These are phyloP conservation scores for Curvularia spicifera DNA, from an alignment of 2,329 filamentous ascomycete genomes.

Conservation along the genomic window DNA sequence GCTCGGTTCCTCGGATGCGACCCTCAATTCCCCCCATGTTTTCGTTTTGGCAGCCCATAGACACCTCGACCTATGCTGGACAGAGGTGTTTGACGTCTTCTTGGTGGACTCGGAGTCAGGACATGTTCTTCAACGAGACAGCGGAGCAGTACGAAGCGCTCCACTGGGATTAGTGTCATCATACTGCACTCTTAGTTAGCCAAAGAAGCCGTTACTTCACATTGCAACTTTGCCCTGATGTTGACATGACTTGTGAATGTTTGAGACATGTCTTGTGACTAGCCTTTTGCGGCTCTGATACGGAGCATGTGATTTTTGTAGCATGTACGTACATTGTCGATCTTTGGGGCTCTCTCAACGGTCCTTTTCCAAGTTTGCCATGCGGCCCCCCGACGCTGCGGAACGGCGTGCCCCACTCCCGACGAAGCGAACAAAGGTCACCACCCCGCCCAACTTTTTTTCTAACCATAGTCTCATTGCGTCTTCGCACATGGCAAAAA, in stretches of 20 bases:
- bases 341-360: conserved; percentile 8
- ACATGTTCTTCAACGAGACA: conserved; percentile 23
- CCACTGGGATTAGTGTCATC: conserved; percentile 27
- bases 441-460: conserved; percentile 19
- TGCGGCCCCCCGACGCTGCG: conserved; percentile 12
- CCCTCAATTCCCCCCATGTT: conserved; percentile 43
- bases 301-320: neutral
- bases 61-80: conserved; percentile 33
- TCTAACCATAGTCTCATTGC: conserved; percentile 7
- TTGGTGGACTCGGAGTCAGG: conserved; percentile 32
- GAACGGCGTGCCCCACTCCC: conserved; percentile 21
- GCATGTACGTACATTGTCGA: conserved; percentile 4
- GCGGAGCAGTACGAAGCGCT: conserved; percentile 30
- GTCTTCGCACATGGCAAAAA: conserved; percentile 8
- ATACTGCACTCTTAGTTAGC: conserved; percentile 43
- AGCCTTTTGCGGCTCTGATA: neutral
- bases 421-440: conserved; percentile 9
- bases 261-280: neutral
- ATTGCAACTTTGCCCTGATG: neutral
- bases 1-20: conserved; percentile 43
- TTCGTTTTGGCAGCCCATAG: conserved; percentile 41
- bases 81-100: conserved; percentile 32
- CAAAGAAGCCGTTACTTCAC: conserved; percentile 40
- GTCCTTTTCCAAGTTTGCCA: conserved; percentile 22
- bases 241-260: neutral